phyloP scores from a whole-genome alignment of 1,284 basidiomycete species.

The Fomitopsis schrenkii region DNA sequence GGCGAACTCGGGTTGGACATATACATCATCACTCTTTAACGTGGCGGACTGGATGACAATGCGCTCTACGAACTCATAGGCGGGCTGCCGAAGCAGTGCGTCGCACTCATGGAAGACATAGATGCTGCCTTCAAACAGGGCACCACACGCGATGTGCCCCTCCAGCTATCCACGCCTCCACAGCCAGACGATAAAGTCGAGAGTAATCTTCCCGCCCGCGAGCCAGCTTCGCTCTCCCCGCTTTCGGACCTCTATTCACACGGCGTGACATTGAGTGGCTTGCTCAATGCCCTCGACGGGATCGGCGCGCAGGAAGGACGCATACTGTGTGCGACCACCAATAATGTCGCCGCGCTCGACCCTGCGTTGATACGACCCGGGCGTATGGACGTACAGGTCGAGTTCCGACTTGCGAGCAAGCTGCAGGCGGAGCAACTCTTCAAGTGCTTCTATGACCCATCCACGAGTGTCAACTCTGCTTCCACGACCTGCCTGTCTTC shows the following conservation, averaged over 20 bases:
- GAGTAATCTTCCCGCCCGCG: not conserved
- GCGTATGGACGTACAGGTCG: slow-evolving; percentile 72
- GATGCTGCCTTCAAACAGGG: slow-evolving; percentile 58
- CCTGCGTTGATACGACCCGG: slow-evolving; percentile 74
- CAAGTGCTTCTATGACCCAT: slow-evolving; percentile 57
- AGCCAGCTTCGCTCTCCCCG: not conserved
- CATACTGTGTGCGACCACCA: slow-evolving; percentile 74
- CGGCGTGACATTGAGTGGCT: slow-evolving; percentile 62
- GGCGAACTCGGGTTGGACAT: slow-evolving; percentile 73
- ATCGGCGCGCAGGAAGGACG: slow-evolving; percentile 75
- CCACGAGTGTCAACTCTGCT: slow-evolving; percentile 13
- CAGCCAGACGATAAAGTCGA: not conserved
- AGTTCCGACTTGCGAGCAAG: slow-evolving; percentile 65
- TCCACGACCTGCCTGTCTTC: too few species aligned
- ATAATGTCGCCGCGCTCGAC: slow-evolving; percentile 63
- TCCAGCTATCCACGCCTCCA: too few species aligned
- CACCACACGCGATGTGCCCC: slow-evolving; percentile 31
- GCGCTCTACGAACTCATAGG: slow-evolving; percentile 57
- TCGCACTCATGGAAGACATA: slow-evolving; percentile 80
- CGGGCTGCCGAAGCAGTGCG: slow-evolving; percentile 62
- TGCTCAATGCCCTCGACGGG: slow-evolving; percentile 76
- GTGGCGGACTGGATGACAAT: slow-evolving; percentile 63
- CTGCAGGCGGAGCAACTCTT: slow-evolving; percentile 65
- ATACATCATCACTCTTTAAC: slow-evolving; percentile 70
- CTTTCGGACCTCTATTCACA: slow-evolving; percentile 16